Conservation (phyloP, 371 early-diverging fungal species). For the Zopfochytrium polystomum region DNA sequence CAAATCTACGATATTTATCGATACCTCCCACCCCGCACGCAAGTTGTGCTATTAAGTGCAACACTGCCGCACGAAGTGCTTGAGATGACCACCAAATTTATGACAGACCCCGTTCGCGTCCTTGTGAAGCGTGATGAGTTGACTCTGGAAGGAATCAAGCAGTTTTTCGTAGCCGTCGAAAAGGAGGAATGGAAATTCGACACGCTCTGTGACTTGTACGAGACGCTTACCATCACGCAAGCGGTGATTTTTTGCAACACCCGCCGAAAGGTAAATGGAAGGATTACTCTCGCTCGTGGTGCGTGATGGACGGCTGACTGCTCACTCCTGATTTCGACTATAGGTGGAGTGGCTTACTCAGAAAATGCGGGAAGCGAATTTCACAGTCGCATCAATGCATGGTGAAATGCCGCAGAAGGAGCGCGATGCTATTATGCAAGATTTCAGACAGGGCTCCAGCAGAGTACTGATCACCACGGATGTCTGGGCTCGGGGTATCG, state of each 20-base stretch:
- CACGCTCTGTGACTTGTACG: conserved; percentile 97
- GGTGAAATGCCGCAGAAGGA: conserved; percentile 98
- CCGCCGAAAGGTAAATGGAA: conserved; percentile 75
- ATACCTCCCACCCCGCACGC: conserved; percentile 85
- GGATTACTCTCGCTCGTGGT: neutral
- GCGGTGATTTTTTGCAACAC: conserved; percentile 99
- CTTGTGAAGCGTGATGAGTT: conserved; percentile 99
- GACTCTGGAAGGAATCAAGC: conserved; percentile 98
- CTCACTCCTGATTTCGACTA: neutral
- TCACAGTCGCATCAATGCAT: conserved; percentile 98
- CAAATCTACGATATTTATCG: conserved; percentile 97
- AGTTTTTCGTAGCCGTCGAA: conserved; percentile 98
- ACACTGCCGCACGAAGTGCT: conserved; percentile 97
- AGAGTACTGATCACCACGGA: conserved; percentile 98
- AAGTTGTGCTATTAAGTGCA: conserved; percentile 96
- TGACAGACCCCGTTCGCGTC: conserved; percentile 97
- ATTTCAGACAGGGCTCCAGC: conserved; percentile 91
- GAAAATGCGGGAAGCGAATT: conserved; percentile 87
- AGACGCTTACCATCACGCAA: conserved; percentile 94
- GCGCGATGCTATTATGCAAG: conserved; percentile 95
- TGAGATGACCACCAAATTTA: conserved; percentile 94
- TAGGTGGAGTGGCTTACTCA: conserved; percentile 94
- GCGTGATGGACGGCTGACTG: neutral
- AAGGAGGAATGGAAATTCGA: conserved; percentile 95
- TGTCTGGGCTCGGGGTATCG: conserved; percentile 96